phyloP scores from a whole-genome alignment of 2,329 filamentous ascomycete species.

The Aspergillus piperis region DNA sequence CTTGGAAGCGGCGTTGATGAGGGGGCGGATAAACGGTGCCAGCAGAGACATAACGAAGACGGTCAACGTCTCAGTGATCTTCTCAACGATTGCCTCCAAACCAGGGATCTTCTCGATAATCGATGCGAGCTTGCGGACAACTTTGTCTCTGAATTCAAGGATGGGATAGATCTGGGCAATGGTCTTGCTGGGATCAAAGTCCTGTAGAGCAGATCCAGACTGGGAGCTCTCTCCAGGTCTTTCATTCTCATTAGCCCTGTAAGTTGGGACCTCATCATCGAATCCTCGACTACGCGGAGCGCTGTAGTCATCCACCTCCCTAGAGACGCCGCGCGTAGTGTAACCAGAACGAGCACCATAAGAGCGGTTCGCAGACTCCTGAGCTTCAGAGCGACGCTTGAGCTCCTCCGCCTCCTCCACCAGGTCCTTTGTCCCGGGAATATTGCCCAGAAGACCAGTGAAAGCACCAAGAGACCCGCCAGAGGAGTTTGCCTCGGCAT shows the following conservation, averaged over 20 bases:
- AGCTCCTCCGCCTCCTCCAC: slow-evolving; percentile 67
- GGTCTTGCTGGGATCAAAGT: slow-evolving; percentile 77
- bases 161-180: slow-evolving; percentile 89
- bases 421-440: slow-evolving; percentile 72
- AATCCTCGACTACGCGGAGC: slow-evolving; percentile 4
- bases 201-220: slow-evolving; percentile 55
- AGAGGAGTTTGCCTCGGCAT: slow-evolving; percentile 59
- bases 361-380: slow-evolving; percentile 61
- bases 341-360: slow-evolving; percentile 36
- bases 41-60: slow-evolving; percentile 88
- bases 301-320: slow-evolving; percentile 5
- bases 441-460: slow-evolving; percentile 70
- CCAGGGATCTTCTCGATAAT: slow-evolving; percentile 92
- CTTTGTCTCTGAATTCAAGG: slow-evolving; percentile 87
- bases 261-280: slow-evolving; percentile 35
- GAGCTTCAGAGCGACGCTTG: slow-evolving; percentile 61
- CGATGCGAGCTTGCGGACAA: slow-evolving; percentile 81
- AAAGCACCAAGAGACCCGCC: slow-evolving; percentile 58
- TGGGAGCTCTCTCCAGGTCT: slow-evolving; percentile 1
- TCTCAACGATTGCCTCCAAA: slow-evolving; percentile 84
- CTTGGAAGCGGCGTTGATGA: slow-evolving; percentile 84
- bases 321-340: slow-evolving; percentile 23
- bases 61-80: slow-evolving; percentile 89
- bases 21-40: slow-evolving; percentile 86
- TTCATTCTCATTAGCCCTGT: slow-evolving; percentile 32